Percentiles rank a stretch among this genome's conserved stretches.
These are phyloP conservation scores for Soucietia sequanensis DNA, from an alignment of 805 yeast genomes.

Conservation along the genomic window DNA sequence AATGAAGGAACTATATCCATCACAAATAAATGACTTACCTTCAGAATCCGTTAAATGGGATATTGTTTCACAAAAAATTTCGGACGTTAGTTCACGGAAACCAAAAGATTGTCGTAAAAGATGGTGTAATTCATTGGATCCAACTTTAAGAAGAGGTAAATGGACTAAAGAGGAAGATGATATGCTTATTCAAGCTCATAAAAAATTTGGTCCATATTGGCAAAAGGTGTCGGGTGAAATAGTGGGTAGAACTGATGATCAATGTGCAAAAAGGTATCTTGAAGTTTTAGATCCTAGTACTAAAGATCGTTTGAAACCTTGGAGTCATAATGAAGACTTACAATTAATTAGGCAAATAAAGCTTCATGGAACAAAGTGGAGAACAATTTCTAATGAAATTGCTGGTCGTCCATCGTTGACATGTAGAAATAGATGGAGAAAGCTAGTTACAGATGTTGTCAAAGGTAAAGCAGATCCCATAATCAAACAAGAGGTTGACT, in stretches of 20 bases:
- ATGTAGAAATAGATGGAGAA: constrained; percentile 91
- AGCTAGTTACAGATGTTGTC: constrained; percentile 72
- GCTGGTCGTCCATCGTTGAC: constrained; percentile 83
- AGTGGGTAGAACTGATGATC: constrained; percentile 88
- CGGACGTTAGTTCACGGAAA: constrained; percentile 51
- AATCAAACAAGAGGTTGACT: constrained; percentile 60
- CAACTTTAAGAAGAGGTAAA: constrained; percentile 74
- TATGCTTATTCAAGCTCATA: constrained; percentile 58
- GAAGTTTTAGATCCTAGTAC: constrained; percentile 86
- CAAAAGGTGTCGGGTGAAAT: constrained; percentile 75
- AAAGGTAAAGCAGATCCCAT: constrained; percentile 58
- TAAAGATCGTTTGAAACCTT: constrained; percentile 70
- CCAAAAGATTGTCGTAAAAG: constrained; percentile 83
- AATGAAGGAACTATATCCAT: constrained; percentile 35
- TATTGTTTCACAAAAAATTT: constrained; percentile 38
- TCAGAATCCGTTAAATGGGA: constrained; percentile 62
- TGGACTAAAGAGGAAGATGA: constrained; percentile 86
- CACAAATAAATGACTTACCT: constrained; percentile 22
- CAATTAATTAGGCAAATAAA: constrained; percentile 65
- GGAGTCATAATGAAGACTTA: constrained; percentile 79
- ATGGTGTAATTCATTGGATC: constrained; percentile 85
- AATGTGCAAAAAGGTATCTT: constrained; percentile 86
- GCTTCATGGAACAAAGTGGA: constrained; percentile 83
- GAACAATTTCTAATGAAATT: constrained; percentile 69
- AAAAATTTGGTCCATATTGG: constrained; percentile 79